phyloP scores from a whole-genome alignment of 108 stramenopile species.

The Cylindrotheca closterium region DNA sequence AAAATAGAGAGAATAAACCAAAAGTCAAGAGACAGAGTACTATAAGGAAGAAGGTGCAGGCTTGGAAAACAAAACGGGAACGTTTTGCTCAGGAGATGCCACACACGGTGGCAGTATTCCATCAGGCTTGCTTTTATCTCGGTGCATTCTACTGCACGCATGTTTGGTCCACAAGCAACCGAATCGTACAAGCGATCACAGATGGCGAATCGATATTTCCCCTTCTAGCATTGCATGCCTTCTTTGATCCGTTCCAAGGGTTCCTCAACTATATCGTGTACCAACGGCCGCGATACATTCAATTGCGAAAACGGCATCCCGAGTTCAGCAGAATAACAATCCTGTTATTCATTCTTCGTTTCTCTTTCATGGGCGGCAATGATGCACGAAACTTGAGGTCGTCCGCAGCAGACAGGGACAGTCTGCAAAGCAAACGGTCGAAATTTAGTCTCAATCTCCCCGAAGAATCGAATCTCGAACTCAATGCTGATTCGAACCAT shows the following conservation, averaged over 20 bases:
- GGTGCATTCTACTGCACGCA: constrained; percentile 30
- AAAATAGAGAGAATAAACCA: no score
- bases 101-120: constrained; percentile 6
- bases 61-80: constrained; percentile 1
- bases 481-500: no score
- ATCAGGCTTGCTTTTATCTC: constrained; percentile 31
- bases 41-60: no score
- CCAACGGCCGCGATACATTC: constrained; percentile 24
- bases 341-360: no score
- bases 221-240: constrained; percentile 7
- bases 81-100: neutral
- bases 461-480: no score
- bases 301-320: constrained; percentile 1
- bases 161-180: constrained; percentile 37
- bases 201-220: constrained; percentile 1
- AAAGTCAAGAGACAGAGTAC: no score
- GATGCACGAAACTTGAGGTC: no score
- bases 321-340: no score
- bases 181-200: constrained; percentile 7
- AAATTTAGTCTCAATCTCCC: no score
- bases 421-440: no score
- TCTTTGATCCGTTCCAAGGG: constrained; percentile 39
- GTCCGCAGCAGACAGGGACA: no score
- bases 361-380: no score
- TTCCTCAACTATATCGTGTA: constrained; percentile 37